Percentiles rank a stretch among this genome's conserved stretches.
Conservation (phyloP, 2,329 filamentous ascomycete species). For the Mariannaea sp. region DNA sequence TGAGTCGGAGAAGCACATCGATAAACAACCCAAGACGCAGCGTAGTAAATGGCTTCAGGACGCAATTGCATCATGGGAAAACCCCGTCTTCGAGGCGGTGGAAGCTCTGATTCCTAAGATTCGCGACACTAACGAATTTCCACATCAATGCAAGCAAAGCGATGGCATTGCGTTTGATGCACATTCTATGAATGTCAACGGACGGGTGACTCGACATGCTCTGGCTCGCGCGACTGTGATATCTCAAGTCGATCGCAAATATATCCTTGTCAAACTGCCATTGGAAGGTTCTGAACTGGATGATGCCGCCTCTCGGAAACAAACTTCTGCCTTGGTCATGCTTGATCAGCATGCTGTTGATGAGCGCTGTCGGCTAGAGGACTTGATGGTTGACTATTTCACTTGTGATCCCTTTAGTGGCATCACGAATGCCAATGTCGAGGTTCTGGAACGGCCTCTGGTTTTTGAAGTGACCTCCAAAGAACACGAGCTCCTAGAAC, state of each 20-base stretch:
- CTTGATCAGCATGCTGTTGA: slow-evolving; percentile 96
- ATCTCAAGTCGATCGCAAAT: slow-evolving; percentile 87
- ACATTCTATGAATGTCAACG: slow-evolving; percentile 39
- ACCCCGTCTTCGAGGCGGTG: slow-evolving; percentile 69
- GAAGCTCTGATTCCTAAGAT: slow-evolving; percentile 53
- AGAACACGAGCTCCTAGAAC: slow-evolving; percentile 65
- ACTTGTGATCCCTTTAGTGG: neutral
- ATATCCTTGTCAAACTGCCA: slow-evolving; percentile 72
- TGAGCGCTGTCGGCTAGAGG: slow-evolving; percentile 81
- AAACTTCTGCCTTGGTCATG: slow-evolving; percentile 66
- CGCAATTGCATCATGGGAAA: slow-evolving; percentile 71
- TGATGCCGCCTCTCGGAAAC: neutral
- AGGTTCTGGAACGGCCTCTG: slow-evolving; percentile 57
- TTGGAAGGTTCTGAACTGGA: slow-evolving; percentile 18
- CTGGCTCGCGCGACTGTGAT: slow-evolving; percentile 69
- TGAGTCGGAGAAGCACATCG: neutral
- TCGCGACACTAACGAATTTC: slow-evolving; percentile 17
- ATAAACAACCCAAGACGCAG: slow-evolving; percentile 17
- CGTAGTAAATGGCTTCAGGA: slow-evolving; percentile 61
- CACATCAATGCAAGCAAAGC: slow-evolving; percentile 11
- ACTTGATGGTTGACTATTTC: slow-evolving; percentile 64
- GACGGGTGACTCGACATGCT: slow-evolving; percentile 64
- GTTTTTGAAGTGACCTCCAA: slow-evolving; percentile 65
- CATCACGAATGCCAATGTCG: slow-evolving; percentile 36
- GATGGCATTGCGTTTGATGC: slow-evolving; percentile 38